These are phyloP conservation scores for Beauveria varroae DNA, from an alignment of 2,329 filamentous ascomycete species.

Conservation along the genomic window DNA sequence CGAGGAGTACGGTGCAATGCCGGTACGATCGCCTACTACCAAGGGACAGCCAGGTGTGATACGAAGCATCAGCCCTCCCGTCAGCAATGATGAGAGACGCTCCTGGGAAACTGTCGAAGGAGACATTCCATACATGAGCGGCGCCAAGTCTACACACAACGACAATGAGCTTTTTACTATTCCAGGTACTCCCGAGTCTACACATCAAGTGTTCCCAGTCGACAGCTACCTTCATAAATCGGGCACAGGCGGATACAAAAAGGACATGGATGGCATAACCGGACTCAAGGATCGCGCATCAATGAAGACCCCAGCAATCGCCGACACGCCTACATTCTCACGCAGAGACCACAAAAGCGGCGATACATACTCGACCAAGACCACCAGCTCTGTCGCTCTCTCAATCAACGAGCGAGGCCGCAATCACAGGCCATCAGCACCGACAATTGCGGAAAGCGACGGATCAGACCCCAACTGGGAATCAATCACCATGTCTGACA, in stretches of 20 bases:
- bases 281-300: neutral
- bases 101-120: slow-evolving; percentile 14
- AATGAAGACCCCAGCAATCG: neutral
- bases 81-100: neutral
- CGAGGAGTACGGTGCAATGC: slow-evolving; percentile 8
- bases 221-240: slow-evolving; percentile 21
- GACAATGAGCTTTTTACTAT: slow-evolving; percentile 18
- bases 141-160: slow-evolving; percentile 18
- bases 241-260: slow-evolving; percentile 1
- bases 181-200: slow-evolving; percentile 22
- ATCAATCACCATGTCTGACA: slow-evolving; percentile 17
- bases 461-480: slow-evolving; percentile 15
- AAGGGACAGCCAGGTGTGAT: neutral
- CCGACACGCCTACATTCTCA: neutral
- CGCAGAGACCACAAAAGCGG: slow-evolving; percentile 16
- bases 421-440: slow-evolving; percentile 8
- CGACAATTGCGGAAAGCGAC: slow-evolving; percentile 10
- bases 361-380: slow-evolving; percentile 22
- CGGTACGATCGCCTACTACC: slow-evolving; percentile 2
- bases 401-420: slow-evolving; percentile 13
- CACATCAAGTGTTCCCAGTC: slow-evolving; percentile 25
- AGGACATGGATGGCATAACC: neutral
- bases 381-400: slow-evolving; percentile 27
- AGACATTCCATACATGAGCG: slow-evolving; percentile 17
- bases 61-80: slow-evolving; percentile 4